Evolutionary conservation across 2,329 filamentous ascomycete genomes (phyloP).

Genomic region (Neofusicoccum sp.): DNA sequence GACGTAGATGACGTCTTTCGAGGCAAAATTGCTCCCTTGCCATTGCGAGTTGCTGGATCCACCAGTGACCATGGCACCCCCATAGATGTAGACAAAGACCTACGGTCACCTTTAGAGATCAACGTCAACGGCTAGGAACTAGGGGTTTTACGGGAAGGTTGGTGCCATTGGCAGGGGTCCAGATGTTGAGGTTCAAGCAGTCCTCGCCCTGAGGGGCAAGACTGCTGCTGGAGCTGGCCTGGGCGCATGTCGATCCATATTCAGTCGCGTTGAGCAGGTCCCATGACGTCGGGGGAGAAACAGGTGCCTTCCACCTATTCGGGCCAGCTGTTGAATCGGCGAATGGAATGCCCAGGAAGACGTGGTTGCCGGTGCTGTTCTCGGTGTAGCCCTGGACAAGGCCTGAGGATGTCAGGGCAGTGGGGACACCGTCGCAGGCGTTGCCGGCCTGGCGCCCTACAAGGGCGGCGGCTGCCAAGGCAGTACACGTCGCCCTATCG

Average conservation of each 20-base stretch:
- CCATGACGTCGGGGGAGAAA: background rate
- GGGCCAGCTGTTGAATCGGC: slow-evolving; percentile 13
- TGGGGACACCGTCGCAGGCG: slow-evolving; percentile 3
- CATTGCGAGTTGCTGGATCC: slow-evolving; percentile 40
- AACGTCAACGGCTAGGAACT: background rate
- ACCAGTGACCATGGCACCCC: slow-evolving; percentile 45
- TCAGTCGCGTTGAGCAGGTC: slow-evolving; percentile 7
- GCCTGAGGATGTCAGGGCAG: slow-evolving; percentile 10
- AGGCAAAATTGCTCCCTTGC: slow-evolving; percentile 19
- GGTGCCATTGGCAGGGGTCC: slow-evolving; percentile 29
- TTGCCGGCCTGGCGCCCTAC: background rate
- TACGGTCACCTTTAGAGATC: slow-evolving; percentile 6
- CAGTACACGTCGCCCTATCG: background rate
- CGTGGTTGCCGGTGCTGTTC: slow-evolving; percentile 14
- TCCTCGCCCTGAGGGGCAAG: slow-evolving; percentile 26
- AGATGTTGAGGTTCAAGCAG: slow-evolving; percentile 37
- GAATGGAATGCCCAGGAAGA: slow-evolving; percentile 18
- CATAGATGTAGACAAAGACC: slow-evolving; percentile 47
- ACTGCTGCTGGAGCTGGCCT: slow-evolving; percentile 13
- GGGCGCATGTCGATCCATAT: slow-evolving; percentile 17
- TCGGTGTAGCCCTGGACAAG: slow-evolving; percentile 10
- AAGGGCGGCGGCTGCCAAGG: background rate
- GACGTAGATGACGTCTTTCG: slow-evolving; percentile 19
- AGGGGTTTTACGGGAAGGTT: slow-evolving; percentile 29
- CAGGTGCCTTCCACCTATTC: slow-evolving; percentile 16